Conservation (phyloP, 2,329 filamentous ascomycete species). For the Aurifilum marmelostoma region DNA sequence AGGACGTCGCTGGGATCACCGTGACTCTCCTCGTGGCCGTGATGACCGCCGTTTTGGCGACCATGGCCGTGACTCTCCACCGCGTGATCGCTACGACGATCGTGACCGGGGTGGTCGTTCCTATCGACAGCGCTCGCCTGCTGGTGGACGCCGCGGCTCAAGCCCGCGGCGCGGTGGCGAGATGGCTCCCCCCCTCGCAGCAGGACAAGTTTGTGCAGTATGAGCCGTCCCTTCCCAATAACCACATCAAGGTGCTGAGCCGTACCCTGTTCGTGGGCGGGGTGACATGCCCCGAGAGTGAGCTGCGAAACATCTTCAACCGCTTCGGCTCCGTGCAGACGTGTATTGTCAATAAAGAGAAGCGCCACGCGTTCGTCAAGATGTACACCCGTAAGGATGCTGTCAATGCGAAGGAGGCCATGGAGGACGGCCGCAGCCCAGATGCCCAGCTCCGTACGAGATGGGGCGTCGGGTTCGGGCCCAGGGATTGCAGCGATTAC, state of each 20-base stretch:
- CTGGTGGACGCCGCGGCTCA: constrained; percentile 66
- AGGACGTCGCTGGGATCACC: constrained; percentile 70
- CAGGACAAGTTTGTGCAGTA: constrained; percentile 75
- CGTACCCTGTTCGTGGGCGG: constrained; percentile 96
- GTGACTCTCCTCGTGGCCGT: constrained; percentile 64
- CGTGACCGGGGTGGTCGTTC: constrained; percentile 57
- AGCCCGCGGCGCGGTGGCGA: constrained; percentile 50
- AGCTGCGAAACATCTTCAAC: constrained; percentile 79
- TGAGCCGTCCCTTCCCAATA: constrained; percentile 73
- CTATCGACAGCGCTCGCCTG: constrained; percentile 88
- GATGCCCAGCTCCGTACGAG: constrained; percentile 82
- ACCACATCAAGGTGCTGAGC: constrained; percentile 89
- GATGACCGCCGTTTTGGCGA: constrained; percentile 73
- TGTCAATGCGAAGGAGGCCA: constrained; percentile 79
- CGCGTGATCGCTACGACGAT: constrained; percentile 61
- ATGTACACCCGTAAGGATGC: constrained; percentile 92
- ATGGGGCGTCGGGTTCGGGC: constrained; percentile 97
- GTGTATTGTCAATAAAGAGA: constrained; percentile 97
- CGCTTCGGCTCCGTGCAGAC: constrained; percentile 89
- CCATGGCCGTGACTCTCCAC: constrained; percentile 69
- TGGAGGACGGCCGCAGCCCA: constrained; percentile 77
- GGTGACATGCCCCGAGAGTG: constrained; percentile 82
- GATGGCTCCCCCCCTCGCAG: constrained; percentile 43
- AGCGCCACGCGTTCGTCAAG: constrained; percentile 98
- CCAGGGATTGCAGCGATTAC: constrained; percentile 96